Percentiles rank a stretch among this genome's conserved stretches.
Conservation (phyloP, 2,329 filamentous ascomycete species). For the Nakataea oryzae region DNA sequence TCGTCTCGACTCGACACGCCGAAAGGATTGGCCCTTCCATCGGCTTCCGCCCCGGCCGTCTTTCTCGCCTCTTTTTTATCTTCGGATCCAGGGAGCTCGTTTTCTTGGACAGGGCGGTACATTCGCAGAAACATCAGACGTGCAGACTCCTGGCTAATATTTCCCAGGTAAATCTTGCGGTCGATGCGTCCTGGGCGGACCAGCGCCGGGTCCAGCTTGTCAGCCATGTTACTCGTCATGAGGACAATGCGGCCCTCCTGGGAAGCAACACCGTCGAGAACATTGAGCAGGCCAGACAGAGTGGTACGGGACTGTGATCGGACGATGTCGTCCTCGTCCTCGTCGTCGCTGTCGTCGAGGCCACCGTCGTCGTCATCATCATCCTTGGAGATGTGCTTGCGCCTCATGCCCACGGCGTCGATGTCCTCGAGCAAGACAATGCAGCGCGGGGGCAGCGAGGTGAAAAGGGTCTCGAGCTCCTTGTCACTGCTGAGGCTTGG, state of each 20-base stretch:
- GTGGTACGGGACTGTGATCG: conserved; percentile 20
- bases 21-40: neutral
- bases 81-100: conserved; percentile 3
- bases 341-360: conserved; percentile 11
- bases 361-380: conserved; percentile 5
- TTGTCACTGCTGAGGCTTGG: conserved; percentile 26
- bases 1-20: conserved; percentile 8
- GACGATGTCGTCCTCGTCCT: neutral
- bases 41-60: no score
- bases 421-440: conserved; percentile 47
- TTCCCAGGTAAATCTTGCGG: conserved; percentile 46
- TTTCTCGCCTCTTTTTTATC: neutral
- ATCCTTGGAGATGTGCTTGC: conserved; percentile 9
- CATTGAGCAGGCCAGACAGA: conserved; percentile 57
- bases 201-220: conserved; percentile 54
- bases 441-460: conserved; percentile 18
- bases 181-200: conserved; percentile 59
- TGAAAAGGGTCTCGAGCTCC: conserved; percentile 20
- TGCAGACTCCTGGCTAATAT: conserved; percentile 31
- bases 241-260: conserved; percentile 61
- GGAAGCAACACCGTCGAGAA: conserved; percentile 59
- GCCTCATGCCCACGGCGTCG: conserved; percentile 38
- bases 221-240: conserved; percentile 62
- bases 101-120: conserved; percentile 23
- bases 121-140: conserved; percentile 36